Percentiles rank a stretch among this genome's conserved stretches.
Conservation (phyloP, 768 basidiomycete genomes). For the Pisolithus orientalis region DNA sequence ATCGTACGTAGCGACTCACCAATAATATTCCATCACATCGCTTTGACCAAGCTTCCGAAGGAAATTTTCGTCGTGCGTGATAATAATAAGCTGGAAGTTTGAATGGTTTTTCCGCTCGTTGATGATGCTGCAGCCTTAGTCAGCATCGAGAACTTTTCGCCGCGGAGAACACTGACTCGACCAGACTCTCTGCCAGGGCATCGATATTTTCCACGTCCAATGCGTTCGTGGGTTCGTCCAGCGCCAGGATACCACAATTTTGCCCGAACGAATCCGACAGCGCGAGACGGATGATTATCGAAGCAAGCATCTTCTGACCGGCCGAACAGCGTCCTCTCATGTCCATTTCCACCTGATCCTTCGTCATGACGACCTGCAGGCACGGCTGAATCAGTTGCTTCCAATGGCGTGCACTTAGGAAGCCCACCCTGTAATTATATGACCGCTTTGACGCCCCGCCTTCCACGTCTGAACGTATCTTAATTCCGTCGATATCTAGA, state of each 20-base stretch:
- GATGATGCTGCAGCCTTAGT: conserved; percentile 61
- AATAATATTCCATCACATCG: conserved; percentile 94
- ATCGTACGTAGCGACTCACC: conserved; percentile 37
- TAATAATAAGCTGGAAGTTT: conserved; percentile 95
- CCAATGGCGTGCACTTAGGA: conserved; percentile 2
- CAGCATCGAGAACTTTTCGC: neutral
- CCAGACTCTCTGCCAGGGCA: conserved; percentile 83
- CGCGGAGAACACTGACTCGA: conserved; percentile 61
- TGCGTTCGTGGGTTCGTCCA: conserved; percentile 98
- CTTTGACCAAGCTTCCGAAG: conserved; percentile 82
- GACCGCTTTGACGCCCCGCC: conserved; percentile 85
- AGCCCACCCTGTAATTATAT: conserved; percentile 89
- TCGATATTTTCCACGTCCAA: conserved; percentile 95
- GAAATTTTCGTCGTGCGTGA: conserved; percentile 97
- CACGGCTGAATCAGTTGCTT: conserved; percentile 2
- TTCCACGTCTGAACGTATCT: conserved; percentile 90
- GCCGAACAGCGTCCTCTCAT: conserved; percentile 99
- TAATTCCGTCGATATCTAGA: conserved; percentile 94
- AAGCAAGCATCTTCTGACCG: conserved; percentile 97
- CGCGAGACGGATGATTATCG: conserved; percentile 95
- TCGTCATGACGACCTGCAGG: conserved; percentile 92
- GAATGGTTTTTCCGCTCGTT: conserved; percentile 83
- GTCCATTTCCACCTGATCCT: conserved; percentile 99
- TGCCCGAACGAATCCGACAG: conserved; percentile 96
- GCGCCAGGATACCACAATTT: conserved; percentile 94